Conservation (phyloP, 1,284 basidiomycete species). For the Kalmanozyma brasiliensis region DNA sequence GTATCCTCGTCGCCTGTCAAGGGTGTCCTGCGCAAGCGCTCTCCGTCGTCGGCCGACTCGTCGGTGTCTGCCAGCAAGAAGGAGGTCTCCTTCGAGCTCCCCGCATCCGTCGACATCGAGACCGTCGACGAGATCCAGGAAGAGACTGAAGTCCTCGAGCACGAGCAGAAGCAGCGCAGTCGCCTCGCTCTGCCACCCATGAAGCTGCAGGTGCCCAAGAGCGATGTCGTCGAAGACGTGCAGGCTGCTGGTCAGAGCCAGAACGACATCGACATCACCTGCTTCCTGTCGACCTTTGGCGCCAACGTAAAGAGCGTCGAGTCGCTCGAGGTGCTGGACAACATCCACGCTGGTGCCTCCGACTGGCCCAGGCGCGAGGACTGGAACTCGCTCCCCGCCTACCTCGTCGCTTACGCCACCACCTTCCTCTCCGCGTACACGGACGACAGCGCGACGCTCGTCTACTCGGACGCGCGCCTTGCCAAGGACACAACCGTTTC, state of each 20-base stretch:
- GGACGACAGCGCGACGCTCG: slow-evolving; percentile 30
- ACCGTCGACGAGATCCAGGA: slow-evolving; percentile 21
- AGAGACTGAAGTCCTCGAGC: slow-evolving; percentile 33
- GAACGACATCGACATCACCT: slow-evolving; percentile 44
- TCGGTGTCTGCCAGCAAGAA: slow-evolving; percentile 24
- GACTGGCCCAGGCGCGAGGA: slow-evolving; percentile 40
- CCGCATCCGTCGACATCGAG: slow-evolving; percentile 5
- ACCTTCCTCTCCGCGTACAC: slow-evolving; percentile 21
- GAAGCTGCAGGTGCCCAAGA: slow-evolving; percentile 23
- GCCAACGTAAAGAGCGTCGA: slow-evolving; percentile 34
- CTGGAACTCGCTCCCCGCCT: slow-evolving; percentile 38
- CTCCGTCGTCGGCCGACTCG: slow-evolving; percentile 9
- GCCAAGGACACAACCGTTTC: neutral
- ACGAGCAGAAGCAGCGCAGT: slow-evolving; percentile 39
- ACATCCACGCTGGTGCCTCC: slow-evolving; percentile 8
- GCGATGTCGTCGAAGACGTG: neutral
- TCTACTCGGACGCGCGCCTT: slow-evolving; percentile 23
- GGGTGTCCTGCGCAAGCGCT: slow-evolving; percentile 38
- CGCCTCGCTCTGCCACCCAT: slow-evolving; percentile 34
- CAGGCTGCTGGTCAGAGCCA: slow-evolving; percentile 1
- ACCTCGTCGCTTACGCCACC: slow-evolving; percentile 34
- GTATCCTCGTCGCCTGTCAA: slow-evolving; percentile 11
- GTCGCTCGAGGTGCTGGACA: slow-evolving; percentile 43
- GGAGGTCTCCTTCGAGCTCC: slow-evolving; percentile 43
- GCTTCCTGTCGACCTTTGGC: slow-evolving; percentile 47